Conservation (phyloP, 371 early-diverging fungal genomes). For the Apophysomyces variabilis region DNA sequence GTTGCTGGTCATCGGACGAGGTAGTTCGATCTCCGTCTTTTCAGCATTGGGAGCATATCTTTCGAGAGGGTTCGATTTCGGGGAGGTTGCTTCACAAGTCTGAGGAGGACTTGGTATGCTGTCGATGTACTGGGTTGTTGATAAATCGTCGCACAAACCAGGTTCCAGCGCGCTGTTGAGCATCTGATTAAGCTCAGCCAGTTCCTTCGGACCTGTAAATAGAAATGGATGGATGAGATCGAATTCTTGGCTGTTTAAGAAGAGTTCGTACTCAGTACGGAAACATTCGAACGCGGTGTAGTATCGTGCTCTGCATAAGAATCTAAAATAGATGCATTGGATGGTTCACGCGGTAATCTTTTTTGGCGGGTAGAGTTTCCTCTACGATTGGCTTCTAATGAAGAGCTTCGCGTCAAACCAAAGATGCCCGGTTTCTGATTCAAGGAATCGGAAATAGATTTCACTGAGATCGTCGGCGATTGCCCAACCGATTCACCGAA, state of each 20-base stretch:
- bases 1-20: not conserved
- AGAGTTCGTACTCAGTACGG: slow-evolving; percentile 5
- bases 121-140: not conserved
- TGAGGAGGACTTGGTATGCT: not conserved
- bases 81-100: not conserved
- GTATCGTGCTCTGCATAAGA: slow-evolving; percentile 13
- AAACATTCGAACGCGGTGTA: not conserved
- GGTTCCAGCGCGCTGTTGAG: slow-evolving; percentile 18
- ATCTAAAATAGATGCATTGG: slow-evolving; percentile 13
- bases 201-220: slow-evolving; percentile 2
- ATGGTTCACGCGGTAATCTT: slow-evolving; percentile 9
- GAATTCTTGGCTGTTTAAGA: not conserved
- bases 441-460: not conserved
- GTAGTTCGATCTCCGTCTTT: not conserved
- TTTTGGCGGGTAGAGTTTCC: not conserved
- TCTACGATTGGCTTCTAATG: slow-evolving; percentile 4
- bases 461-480: not conserved
- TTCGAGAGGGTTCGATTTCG: not conserved
- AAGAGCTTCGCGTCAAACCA: slow-evolving; percentile 7
- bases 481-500: not conserved
- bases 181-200: slow-evolving; percentile 25
- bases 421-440: not conserved
- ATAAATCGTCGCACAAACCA: slow-evolving; percentile 1
- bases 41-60: not conserved
- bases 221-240: not conserved